Percentiles rank a stretch among this genome's conserved stretches.
These are phyloP conservation scores for Neopestalotiopsis rosae DNA, from an alignment of 2,329 filamentous ascomycete species.

Conservation along the genomic window DNA sequence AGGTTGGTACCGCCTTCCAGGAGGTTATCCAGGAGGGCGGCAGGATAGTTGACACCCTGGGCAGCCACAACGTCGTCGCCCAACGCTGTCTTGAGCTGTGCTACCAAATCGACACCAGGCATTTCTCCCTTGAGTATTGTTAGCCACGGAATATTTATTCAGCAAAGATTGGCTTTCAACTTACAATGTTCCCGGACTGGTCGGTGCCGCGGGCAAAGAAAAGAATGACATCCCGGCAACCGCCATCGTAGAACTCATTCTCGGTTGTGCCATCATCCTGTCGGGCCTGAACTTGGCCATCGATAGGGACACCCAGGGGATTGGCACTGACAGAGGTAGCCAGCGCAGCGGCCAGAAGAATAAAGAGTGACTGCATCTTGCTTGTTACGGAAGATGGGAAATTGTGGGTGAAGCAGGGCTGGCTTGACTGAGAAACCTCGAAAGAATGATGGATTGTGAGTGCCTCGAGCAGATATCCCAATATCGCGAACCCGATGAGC, in stretches of 20 bases:
- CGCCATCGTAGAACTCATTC: slow-evolving; percentile 42
- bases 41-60: slow-evolving; percentile 32
- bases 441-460: not conserved
- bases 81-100: slow-evolving; percentile 29
- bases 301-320: not conserved
- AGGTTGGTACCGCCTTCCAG: slow-evolving; percentile 32
- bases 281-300: not conserved
- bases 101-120: slow-evolving; percentile 32
- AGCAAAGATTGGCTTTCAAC: not conserved
- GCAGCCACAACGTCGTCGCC: slow-evolving; percentile 21
- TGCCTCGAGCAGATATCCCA: not conserved
- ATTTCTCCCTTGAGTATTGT: slow-evolving; percentile 25
- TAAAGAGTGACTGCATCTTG: slow-evolving; percentile 10
- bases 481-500: not conserved
- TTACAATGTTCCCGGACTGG: slow-evolving; percentile 45
- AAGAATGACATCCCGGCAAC: slow-evolving; percentile 42
- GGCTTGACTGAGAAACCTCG: not conserved
- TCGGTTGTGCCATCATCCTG: slow-evolving; percentile 19
- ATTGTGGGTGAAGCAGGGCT: not conserved
- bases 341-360: slow-evolving; percentile 2
- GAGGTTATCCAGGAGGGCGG: slow-evolving; percentile 33
- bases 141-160: not conserved
- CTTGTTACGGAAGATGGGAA: not conserved
- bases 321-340: not conserved
- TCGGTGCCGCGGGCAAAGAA: slow-evolving; percentile 46